Evolutionary conservation across 2,329 filamentous ascomycete genomes (phyloP).

Genomic region (Microcyclospora pomicola): DNA sequence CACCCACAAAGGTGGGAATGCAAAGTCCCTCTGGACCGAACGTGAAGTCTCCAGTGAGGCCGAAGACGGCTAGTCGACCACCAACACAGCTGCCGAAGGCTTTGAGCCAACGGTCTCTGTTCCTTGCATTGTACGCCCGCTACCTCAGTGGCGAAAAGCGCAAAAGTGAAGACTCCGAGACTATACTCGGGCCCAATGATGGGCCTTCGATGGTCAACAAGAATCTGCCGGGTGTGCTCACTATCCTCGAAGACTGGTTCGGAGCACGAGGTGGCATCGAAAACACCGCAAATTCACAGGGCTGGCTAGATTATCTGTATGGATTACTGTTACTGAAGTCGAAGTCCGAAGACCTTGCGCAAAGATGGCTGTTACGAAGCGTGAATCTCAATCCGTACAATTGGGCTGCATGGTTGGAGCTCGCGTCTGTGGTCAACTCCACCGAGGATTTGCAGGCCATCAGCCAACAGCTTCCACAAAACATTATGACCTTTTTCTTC

Average conservation of each 20-base stretch:
- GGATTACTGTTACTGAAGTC: constrained; percentile 81
- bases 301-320: constrained; percentile 91
- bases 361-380: constrained; percentile 75
- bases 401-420: constrained; percentile 93
- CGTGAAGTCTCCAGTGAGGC: constrained; percentile 26
- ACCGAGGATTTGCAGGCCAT: constrained; percentile 58
- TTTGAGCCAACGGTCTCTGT: constrained; percentile 81
- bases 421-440: constrained; percentile 64
- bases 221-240: constrained; percentile 62
- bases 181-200: constrained; percentile 89
- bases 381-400: constrained; percentile 87
- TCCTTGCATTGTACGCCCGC: constrained; percentile 83
- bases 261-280: constrained; percentile 38
- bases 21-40: constrained; percentile 27
- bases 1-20: constrained; percentile 17
- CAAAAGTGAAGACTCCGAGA: constrained; percentile 91
- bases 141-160: constrained; percentile 89
- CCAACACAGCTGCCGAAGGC: constrained; percentile 13
- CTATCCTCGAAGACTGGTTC: constrained; percentile 72
- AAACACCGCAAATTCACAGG: constrained; percentile 39
- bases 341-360: constrained; percentile 75
- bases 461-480: constrained; percentile 56
- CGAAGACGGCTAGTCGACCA: constrained; percentile 20
- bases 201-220: constrained; percentile 73
- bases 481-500: constrained; percentile 89